phyloP scores from a whole-genome alignment of 805 yeast genomes.

The Blastobotrys parvus region DNA sequence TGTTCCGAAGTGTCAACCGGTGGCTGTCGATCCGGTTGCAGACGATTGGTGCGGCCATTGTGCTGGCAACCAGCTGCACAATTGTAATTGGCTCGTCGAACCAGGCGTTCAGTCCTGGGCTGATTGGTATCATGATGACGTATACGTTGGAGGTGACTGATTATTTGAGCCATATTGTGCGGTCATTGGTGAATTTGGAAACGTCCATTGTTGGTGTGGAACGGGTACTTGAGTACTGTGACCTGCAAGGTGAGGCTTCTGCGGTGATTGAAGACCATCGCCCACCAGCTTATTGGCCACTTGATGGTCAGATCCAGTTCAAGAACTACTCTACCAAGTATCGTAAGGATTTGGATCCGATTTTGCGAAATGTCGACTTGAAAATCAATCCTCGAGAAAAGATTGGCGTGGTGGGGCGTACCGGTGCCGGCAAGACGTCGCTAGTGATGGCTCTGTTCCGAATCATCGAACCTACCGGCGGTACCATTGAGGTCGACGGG shows the following conservation, averaged over 20 bases:
- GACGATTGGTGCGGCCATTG: constrained; percentile 72
- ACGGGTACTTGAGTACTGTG: constrained; percentile 29
- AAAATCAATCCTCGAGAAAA: constrained; percentile 66
- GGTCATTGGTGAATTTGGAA: constrained; percentile 90
- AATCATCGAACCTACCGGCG: constrained; percentile 43
- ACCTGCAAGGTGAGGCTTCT: constrained; percentile 53
- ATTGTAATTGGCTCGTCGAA: constrained; percentile 52
- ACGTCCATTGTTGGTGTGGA: constrained; percentile 89
- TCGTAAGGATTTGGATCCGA: constrained; percentile 63
- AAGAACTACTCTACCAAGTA: constrained; percentile 60
- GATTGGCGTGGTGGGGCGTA: constrained; percentile 80
- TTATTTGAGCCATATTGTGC: constrained; percentile 79
- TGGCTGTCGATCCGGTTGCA: constrained; percentile 91
- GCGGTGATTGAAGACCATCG: constrained; percentile 49
- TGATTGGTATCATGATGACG: constrained; percentile 82
- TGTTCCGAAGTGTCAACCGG: constrained; percentile 74
- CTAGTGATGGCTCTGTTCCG: constrained; percentile 65
- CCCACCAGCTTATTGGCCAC: constrained; percentile 68
- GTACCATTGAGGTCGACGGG: constrained; percentile 48
- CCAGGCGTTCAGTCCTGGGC: constrained; percentile 58
- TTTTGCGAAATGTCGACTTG: constrained; percentile 57
- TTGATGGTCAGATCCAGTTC: constrained; percentile 54
- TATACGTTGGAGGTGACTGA: constrained; percentile 82
- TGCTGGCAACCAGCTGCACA: constrained; percentile 69
- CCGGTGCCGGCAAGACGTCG: constrained; percentile 87